Evolutionary conservation across 2,329 filamentous ascomycete species (phyloP).

Genomic region (Verticillium alfalfae): DNA sequence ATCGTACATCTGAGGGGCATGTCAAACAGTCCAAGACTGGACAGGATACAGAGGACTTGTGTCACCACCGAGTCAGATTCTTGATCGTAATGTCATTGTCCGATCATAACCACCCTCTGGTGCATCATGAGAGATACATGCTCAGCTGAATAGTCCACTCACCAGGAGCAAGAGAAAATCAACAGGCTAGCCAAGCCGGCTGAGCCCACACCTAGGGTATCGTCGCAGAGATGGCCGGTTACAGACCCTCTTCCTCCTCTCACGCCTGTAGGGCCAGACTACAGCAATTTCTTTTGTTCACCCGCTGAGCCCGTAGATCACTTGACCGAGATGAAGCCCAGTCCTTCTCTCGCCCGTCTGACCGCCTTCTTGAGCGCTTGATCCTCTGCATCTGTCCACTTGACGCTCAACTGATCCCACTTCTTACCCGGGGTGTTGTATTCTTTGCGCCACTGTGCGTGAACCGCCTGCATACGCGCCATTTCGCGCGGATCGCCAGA

Average conservation of each 20-base stretch:
- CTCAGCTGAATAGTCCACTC: not conserved
- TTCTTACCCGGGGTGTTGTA: slow-evolving; percentile 58
- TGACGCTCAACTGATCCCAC: slow-evolving; percentile 61
- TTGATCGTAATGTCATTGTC: too few relatives aligned
- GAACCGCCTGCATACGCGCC: slow-evolving; percentile 55
- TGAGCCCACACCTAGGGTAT: not conserved
- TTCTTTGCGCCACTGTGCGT: slow-evolving; percentile 56
- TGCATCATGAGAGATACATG: not conserved
- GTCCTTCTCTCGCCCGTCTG: slow-evolving; percentile 51
- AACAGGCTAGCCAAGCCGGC: not conserved
- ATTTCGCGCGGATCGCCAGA: slow-evolving; percentile 64
- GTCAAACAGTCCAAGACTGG: too few relatives aligned
- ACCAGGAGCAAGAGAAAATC: not conserved
- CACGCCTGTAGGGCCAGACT: too few relatives aligned
- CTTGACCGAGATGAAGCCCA: slow-evolving; percentile 62
- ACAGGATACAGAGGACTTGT: too few relatives aligned
- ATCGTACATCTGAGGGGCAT: too few relatives aligned
- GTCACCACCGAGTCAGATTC: too few relatives aligned
- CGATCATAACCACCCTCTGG: not conserved
- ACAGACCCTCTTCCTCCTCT: not conserved
- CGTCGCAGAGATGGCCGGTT: not conserved
- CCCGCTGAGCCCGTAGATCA: slow-evolving; percentile 20
- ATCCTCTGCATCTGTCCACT: slow-evolving; percentile 64
- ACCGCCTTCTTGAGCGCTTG: slow-evolving; percentile 56
- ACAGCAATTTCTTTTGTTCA: too few relatives aligned